Conservation (phyloP, 2,329 filamentous ascomycete genomes). For the Rhexocercosporidium sp. region DNA sequence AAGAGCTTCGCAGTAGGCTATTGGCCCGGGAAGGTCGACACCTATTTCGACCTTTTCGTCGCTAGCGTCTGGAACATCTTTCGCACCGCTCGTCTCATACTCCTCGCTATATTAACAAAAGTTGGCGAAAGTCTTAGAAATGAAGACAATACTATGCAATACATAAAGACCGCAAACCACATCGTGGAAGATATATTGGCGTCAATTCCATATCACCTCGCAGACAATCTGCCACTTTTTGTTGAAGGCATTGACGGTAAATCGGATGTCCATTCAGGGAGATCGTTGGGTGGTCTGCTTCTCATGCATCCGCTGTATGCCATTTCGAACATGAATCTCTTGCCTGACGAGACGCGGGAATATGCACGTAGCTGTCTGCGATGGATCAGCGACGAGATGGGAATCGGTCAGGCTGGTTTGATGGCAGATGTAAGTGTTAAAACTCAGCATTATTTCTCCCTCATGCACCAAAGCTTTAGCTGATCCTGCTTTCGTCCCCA, state of each 20-base stretch:
- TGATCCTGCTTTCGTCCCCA: neutral
- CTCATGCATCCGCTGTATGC: constrained; percentile 38
- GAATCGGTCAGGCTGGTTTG: constrained; percentile 36
- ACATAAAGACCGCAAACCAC: constrained; percentile 1
- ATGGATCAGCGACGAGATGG: constrained; percentile 40
- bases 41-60: constrained; percentile 62
- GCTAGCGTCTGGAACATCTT: constrained; percentile 61
- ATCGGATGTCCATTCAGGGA: constrained; percentile 23
- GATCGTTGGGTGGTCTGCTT: constrained; percentile 35
- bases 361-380: constrained; percentile 32
- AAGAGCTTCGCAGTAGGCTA: constrained; percentile 49
- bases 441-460: neutral
- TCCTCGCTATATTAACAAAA: constrained; percentile 52
- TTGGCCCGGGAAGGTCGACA: constrained; percentile 61
- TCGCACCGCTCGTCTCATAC: constrained; percentile 53
- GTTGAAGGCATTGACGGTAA: neutral
- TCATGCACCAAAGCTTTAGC: neutral
- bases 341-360: constrained; percentile 21
- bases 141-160: constrained; percentile 27
- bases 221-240: constrained; percentile 31
- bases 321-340: constrained; percentile 24
- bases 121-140: neutral
- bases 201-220: constrained; percentile 35
- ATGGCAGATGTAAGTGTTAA: constrained; percentile 35
- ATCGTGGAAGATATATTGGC: constrained; percentile 29